Evolutionary conservation across 2,329 filamentous ascomycete species (phyloP).

Genomic region (Spiromastix sp.): DNA sequence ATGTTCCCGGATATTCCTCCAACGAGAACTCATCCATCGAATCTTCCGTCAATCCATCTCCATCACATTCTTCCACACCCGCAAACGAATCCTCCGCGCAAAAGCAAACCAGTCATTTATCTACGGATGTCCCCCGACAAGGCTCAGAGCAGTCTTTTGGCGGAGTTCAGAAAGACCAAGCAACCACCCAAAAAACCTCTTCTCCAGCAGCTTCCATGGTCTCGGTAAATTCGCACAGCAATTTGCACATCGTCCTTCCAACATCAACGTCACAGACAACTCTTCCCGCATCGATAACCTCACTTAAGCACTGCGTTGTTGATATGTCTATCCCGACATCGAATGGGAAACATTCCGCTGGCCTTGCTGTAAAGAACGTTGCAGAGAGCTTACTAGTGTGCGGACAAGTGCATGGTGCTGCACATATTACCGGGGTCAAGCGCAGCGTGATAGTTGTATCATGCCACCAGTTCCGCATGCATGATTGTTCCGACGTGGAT

Average conservation of each 20-base stretch:
- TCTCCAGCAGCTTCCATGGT: slow-evolving; percentile 39
- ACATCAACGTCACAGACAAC: slow-evolving; percentile 59
- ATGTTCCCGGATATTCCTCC: slow-evolving; percentile 33
- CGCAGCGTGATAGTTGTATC: slow-evolving; percentile 68
- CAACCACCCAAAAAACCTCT: not conserved
- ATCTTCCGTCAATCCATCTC: slow-evolving; percentile 26
- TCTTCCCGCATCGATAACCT: slow-evolving; percentile 61
- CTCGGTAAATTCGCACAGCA: slow-evolving; percentile 54
- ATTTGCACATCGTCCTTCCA: slow-evolving; percentile 69
- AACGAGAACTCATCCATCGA: slow-evolving; percentile 32
- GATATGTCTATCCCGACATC: slow-evolving; percentile 62
- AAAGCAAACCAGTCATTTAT: slow-evolving; percentile 8
- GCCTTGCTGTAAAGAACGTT: slow-evolving; percentile 59
- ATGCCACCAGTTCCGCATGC: slow-evolving; percentile 84
- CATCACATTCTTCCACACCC: slow-evolving; percentile 26
- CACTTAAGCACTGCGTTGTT: slow-evolving; percentile 61
- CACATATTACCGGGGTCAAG: slow-evolving; percentile 67
- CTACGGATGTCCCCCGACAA: too few species aligned
- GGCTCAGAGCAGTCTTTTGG: too few species aligned
- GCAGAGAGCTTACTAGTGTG: slow-evolving; percentile 62
- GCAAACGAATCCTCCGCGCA: slow-evolving; percentile 24
- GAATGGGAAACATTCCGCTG: slow-evolving; percentile 56
- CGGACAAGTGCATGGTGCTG: slow-evolving; percentile 67
- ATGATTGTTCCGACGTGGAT: slow-evolving; percentile 70
- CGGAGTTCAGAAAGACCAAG: too few species aligned